Evolutionary conservation across 2,329 filamentous ascomycete genomes (phyloP).

Genomic region (Diaporthe destruens): DNA sequence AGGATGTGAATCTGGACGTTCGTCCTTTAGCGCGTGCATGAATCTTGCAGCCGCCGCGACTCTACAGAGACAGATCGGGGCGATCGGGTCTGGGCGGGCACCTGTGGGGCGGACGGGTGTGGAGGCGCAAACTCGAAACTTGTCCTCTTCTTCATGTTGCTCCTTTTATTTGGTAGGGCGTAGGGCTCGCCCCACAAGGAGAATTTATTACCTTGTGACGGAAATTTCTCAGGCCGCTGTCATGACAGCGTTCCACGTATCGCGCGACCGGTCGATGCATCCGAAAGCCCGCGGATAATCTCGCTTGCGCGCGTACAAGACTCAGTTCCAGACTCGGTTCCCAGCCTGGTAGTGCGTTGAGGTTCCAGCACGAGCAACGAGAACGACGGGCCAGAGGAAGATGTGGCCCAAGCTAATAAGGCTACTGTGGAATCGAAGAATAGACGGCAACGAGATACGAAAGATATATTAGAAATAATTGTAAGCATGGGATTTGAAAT

Average conservation of each 20-base stretch:
- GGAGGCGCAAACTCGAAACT: conserved; percentile 18
- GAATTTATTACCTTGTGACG: not conserved
- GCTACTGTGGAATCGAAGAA: too few species aligned
- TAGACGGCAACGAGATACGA: not conserved
- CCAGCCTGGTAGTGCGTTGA: not conserved
- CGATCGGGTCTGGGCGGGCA: conserved; percentile 21
- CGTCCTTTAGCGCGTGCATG: conserved; percentile 18
- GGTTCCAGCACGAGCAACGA: not conserved
- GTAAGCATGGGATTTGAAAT: not conserved
- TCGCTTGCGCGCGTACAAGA: not conserved
- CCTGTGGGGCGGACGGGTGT: not conserved
- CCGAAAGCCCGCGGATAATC: not conserved
- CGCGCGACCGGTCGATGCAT: not conserved
- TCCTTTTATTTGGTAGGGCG: not conserved
- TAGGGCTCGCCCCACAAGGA: not conserved
- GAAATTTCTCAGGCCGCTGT: not conserved
- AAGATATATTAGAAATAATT: not conserved
- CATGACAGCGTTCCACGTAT: not conserved
- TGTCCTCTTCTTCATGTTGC: not conserved
- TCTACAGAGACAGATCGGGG: conserved; percentile 12
- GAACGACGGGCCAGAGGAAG: not conserved
- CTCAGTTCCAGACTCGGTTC: too few species aligned
- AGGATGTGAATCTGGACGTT: conserved; percentile 15
- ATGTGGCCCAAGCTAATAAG: too few species aligned
- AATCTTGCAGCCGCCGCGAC: conserved; percentile 13